phyloP scores from a whole-genome alignment of 176 grass and related monocot species.

The Aegilops umbellulata region DNA sequence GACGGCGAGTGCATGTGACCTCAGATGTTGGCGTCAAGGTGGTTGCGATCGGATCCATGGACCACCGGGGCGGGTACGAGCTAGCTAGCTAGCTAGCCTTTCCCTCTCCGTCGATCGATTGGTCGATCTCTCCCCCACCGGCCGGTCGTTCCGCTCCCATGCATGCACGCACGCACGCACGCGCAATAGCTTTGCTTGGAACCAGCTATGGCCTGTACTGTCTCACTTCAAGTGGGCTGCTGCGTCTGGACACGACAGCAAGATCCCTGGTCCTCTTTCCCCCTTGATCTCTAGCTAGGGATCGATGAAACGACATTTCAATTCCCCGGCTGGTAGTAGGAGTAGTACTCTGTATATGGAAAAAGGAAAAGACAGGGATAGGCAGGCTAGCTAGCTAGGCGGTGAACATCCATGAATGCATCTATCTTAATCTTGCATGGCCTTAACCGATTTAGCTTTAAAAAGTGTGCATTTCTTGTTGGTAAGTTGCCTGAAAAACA shows the following conservation, averaged over 20 bases:
- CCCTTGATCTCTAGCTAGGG: not conserved
- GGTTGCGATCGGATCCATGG: slow-evolving; percentile 29
- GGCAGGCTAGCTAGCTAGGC: not conserved
- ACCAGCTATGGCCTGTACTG: slow-evolving; percentile 38
- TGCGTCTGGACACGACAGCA: slow-evolving; percentile 40
- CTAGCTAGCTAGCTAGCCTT: not conserved
- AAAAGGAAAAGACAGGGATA: not conserved
- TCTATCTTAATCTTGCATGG: not conserved
- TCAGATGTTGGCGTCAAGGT: slow-evolving; percentile 55
- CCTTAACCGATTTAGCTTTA: too few species aligned
- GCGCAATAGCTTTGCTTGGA: not conserved
- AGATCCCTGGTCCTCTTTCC: slow-evolving; percentile 22
- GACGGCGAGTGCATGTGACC: slow-evolving; percentile 4
- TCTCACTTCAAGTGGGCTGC: slow-evolving; percentile 58
- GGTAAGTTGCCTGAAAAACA: too few species aligned
- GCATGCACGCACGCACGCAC: not conserved
- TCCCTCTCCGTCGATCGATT: not conserved
- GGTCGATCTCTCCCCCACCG: not conserved
- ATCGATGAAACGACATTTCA: not conserved
- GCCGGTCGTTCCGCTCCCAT: not conserved
- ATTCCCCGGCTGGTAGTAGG: not conserved
- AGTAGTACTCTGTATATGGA: not conserved
- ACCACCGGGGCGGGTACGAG: not conserved
- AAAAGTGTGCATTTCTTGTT: too few species aligned
- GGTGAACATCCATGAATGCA: not conserved